Conservation (phyloP, 2,329 filamentous ascomycete genomes). For the Talaromyces albobiverticillius region DNA sequence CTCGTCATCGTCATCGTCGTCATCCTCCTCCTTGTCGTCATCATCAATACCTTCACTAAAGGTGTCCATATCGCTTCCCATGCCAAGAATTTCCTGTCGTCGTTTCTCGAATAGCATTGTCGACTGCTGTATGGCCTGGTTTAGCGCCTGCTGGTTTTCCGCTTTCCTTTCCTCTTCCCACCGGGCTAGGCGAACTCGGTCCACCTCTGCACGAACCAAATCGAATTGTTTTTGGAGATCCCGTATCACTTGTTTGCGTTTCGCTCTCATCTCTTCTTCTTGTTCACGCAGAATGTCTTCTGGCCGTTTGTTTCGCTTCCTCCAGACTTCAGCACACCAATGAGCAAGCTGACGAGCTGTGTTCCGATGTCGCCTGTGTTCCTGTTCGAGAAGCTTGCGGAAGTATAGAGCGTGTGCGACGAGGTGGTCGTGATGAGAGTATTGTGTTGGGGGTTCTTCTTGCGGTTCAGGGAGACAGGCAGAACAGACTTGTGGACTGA, state of each 20-base stretch:
- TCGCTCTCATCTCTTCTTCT: conserved; percentile 61
- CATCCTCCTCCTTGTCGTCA: neutral
- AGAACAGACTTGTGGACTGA: conserved; percentile 68
- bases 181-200: conserved; percentile 53
- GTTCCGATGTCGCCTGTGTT: conserved; percentile 74
- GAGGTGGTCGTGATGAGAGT: conserved; percentile 84
- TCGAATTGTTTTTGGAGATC: conserved; percentile 63
- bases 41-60: conserved; percentile 50
- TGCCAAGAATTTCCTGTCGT: conserved; percentile 42
- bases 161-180: conserved; percentile 58
- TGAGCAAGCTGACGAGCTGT: conserved; percentile 74
- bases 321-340: conserved; percentile 42
- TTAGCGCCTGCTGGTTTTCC: conserved; percentile 52
- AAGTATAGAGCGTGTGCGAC: conserved; percentile 77
- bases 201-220: conserved; percentile 56
- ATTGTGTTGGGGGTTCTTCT: conserved; percentile 74
- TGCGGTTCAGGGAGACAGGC: conserved; percentile 69
- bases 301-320: conserved; percentile 40
- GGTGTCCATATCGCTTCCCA: conserved; percentile 69
- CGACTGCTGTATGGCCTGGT: conserved; percentile 52
- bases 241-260: conserved; percentile 69
- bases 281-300: conserved; percentile 83
- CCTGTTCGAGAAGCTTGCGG: conserved; percentile 72
- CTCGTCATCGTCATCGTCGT: conserved; percentile 20
- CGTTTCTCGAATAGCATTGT: conserved; percentile 49